A percentile compares a stretch with the other conserved stretches of the same genome.
These are phyloP conservation scores for Colletotrichum neosansevieriae DNA, from an alignment of 2,329 filamentous ascomycete species.

Conservation along the genomic window DNA sequence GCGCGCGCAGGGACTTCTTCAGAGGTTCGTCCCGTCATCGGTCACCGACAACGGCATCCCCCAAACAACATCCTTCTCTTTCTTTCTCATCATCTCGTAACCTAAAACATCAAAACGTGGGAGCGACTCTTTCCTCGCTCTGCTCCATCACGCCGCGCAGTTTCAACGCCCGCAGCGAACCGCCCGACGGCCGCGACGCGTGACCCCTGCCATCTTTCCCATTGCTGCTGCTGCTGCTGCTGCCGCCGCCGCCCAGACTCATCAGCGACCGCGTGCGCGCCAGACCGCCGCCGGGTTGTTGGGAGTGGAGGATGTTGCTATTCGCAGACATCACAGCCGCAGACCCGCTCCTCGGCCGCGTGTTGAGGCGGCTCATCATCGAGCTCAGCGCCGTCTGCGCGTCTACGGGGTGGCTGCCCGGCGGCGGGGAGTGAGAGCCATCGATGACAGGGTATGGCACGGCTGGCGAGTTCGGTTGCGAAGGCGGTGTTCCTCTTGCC, in stretches of 20 bases:
- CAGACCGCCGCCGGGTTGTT: not conserved
- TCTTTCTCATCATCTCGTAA: not conserved
- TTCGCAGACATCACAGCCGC: conserved; percentile 29
- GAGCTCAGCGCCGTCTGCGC: conserved; percentile 45
- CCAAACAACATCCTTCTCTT: not conserved
- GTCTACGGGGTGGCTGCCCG: conserved; percentile 11
- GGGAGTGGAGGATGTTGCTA: conserved; percentile 24
- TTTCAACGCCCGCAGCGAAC: conserved; percentile 43
- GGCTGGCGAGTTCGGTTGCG: too few relatives aligned
- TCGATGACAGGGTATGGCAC: too few relatives aligned
- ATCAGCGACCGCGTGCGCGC: conserved; percentile 9
- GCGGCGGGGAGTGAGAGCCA: conserved; percentile 38
- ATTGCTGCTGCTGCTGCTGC: not conserved
- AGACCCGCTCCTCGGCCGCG: conserved; percentile 45
- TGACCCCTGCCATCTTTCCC: not conserved
- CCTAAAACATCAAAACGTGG: conserved; percentile 31
- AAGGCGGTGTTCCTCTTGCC: too few relatives aligned
- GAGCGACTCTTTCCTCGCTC: conserved; percentile 36
- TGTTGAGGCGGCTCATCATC: conserved; percentile 51
- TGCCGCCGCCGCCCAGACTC: conserved; percentile 23
- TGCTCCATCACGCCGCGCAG: conserved; percentile 37
- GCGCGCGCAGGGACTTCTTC: not conserved
- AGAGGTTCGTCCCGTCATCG: conserved; percentile 26
- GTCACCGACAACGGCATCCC: conserved; percentile 7
- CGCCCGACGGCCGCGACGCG: conserved; percentile 32